Base-by-base conservation (phyloP, 805 yeast genomes). In the Alloascoidea hylecoeti region DNA sequence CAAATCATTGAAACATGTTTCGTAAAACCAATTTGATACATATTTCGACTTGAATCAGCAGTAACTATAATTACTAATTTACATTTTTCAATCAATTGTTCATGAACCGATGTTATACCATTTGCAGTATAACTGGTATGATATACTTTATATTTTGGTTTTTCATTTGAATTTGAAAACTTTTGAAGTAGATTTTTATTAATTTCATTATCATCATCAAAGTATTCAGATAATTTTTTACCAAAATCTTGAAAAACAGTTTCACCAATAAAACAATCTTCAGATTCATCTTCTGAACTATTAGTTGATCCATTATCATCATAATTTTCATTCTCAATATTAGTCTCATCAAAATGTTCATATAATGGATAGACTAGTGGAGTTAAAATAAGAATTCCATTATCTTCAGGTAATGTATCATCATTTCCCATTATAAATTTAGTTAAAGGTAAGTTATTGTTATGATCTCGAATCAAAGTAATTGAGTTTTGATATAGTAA, bases 1-100 rank as follows among this genome's bases (percentile, higher is more conserved):
- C 81, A 74, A 13, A 73, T 55, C 15, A 70, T 60, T 2, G 72
- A 59, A 4, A 74, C 67, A 43, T 71, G 73, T 45, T 74, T 75
- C 16, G 75, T 72, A 18, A 74, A 65, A 4, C 76, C 75, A 18
- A 72, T 68, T 52, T 74, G 80, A 47, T 70, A 72, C 68, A 72
- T 66, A 49, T 74, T 72, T 41, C 78, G 54, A 18, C 69, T 56
- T 6, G 78, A 75, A 44, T 73, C 78, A 3, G 78, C 70, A 5
- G 78, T 53, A 19, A 53, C 48, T 12, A 53, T 42, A 23, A 53
- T 69, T 19, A 73, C 57, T 6, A 70, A 66, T 39, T 68, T 66
- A 4, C 75, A 60, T 36, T 62, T 57, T 36, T 68, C 73, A 17
- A 73, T 70, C 38, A 72, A 57, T 18, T 60, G 55, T 47, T 73